A percentile compares a stretch with the other conserved stretches of the same genome.
Conservation (phyloP, 225 moss, liverwort and hornwort species). For the Marchantia paleacea region DNA sequence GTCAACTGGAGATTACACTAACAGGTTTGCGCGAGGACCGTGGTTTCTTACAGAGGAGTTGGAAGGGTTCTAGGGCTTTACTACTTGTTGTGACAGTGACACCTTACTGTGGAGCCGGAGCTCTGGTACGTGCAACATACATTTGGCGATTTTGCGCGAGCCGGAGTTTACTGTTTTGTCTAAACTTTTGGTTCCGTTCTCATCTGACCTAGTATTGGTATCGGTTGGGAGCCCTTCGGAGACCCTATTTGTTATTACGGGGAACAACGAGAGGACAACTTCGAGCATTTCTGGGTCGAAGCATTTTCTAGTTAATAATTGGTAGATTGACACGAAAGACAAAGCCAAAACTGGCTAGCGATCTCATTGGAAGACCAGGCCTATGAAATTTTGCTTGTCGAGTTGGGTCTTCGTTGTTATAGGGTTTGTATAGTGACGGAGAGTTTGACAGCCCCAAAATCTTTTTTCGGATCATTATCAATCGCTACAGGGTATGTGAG, state of each 20-base stretch:
- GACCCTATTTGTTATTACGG: not conserved
- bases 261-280: not conserved
- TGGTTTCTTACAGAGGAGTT: not conserved
- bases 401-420: not conserved
- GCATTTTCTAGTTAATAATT: not conserved
- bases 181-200: not conserved
- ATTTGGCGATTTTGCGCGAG: not conserved
- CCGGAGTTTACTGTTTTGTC: not conserved
- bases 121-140: not conserved
- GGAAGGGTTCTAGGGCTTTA: not conserved
- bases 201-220: not conserved
- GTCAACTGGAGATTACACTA: not conserved
- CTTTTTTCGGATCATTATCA: not conserved
- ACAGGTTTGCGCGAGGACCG: slow-evolving; percentile 8
- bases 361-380: not conserved
- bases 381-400: not conserved
- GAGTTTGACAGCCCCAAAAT: not conserved
- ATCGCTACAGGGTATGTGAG: not conserved
- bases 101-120: not conserved
- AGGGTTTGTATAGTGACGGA: slow-evolving; percentile 1
- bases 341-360: not conserved
- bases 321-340: not conserved
- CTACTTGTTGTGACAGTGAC: not conserved
- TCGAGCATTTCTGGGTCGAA: not conserved
- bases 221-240: not conserved